Base-by-base conservation (phyloP, 1,284 basidiomycete genomes). In the Rhodotorula sp. region DNA sequence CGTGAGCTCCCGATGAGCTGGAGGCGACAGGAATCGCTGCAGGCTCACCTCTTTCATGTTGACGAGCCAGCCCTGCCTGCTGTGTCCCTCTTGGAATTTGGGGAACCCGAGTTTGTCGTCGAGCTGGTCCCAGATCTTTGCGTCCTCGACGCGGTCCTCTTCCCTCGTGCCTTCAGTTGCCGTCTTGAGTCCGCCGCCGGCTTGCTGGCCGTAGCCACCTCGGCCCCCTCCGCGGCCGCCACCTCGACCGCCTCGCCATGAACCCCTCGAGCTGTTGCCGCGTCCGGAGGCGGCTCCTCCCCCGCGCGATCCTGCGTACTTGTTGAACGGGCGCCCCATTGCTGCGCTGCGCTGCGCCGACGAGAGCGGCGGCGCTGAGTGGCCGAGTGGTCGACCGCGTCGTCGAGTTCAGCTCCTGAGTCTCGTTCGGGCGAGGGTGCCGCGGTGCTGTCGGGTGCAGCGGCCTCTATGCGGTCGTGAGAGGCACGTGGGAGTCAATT, bases 31-130 rank as follows among this genome's bases (percentile, higher is more conserved):
- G 31, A n/a, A 12, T 59, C 43, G 58, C 43, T 4, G 39, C 46
- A 84, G 8, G 39, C 90, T 78, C 79, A 93, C 92, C 69, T 95
- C 92, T 81, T 97, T 96, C 95, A 99, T 99, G 81, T 98, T 98
- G 73, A 99, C 90, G 80, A 99, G 85, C 97, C 97, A 99, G 2
- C 93, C 94, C 77, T 85, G 87, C 76, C 83, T 84, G 14, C 85
- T 83, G 20, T 79, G 70, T 70, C 83, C 84, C 73, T 92, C 88
- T 46, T 74, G 62, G 65, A 91, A 85, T 67, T 89, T 85, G 58
- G 85, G 85, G 81, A 99, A 99, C 0, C 97, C 97, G 43, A 99
- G 85, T 80, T 91, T 92, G 81, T 93, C 92, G 79, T 99, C 96
- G 43, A 98, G 88, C 79, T 95, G 92, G 81, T 99, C 93, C 63